Evolutionary conservation across 768 basidiomycete genomes (phyloP), one percentile per base, ranked within the genome.

Genomic region (Kwoniella heveanensis): DNA sequence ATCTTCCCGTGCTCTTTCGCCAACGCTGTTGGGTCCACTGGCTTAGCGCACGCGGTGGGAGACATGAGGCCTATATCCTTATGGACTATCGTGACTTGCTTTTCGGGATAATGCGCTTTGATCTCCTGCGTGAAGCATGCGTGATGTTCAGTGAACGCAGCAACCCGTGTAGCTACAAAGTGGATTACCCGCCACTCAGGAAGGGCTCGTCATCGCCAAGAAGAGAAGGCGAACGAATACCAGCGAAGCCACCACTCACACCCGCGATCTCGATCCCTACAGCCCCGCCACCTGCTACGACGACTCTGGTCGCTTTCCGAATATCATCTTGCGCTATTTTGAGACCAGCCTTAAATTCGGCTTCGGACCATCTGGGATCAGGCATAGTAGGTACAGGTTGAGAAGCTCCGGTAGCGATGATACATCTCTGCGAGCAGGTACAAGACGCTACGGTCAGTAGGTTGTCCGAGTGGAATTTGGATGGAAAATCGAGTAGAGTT

Each of bases 281-380:
- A 0, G 89, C 87, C 0, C 89, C 89, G 12, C 87, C 88, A 1
- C 89, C 89, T 1, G 89, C 84, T 15, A 90, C 83, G 7, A 89
- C 83, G 2, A 90, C 82, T 46, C 82, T 84, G 0, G 75, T 79
- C 0, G 86, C 83, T 1, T 73, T 77, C 56, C 83, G 78, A 53
- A 90, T 81, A 2, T 72, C 75, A 30, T 74, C 72, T 69, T 88
- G 88, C 58, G 83, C 82, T n/a, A 79, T 74, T 17, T n/a, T 29
- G 10, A 75, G 59, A 2, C 39, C 17, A 0, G 59, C 54, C 24
- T 62, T 54, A 48, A 54, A 66, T 15, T 69, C 64, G 2, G 24
- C 60, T 15, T 50, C 30, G n/a, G 62, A 66, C 9, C 62, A 50
- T 3, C 60, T 66, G 30, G 58, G 51, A 21, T 27, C 52, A 19